Conservation (phyloP, 2,329 filamentous ascomycete species). For the Endoconidiophora polonica region DNA sequence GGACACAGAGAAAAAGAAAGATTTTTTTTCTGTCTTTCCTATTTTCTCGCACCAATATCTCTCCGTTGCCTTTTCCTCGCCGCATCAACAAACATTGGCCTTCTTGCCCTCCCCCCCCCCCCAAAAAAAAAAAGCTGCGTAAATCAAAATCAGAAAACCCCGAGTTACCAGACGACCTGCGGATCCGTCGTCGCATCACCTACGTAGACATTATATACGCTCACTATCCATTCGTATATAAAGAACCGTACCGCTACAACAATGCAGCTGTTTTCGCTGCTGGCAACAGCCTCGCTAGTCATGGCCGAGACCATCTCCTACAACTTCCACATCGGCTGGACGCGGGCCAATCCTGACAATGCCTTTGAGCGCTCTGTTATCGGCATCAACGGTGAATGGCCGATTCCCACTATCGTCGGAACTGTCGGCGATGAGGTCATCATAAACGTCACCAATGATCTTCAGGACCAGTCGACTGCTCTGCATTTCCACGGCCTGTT, state of each 20-base stretch:
- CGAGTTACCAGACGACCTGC: too few species aligned
- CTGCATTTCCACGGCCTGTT: slow-evolving; percentile 57
- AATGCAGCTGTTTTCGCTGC: slow-evolving; percentile 1
- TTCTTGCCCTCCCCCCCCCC: too few species aligned
- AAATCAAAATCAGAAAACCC: too few species aligned
- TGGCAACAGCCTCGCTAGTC: slow-evolving; percentile 16
- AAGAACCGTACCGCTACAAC: background rate
- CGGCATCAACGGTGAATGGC: slow-evolving; percentile 64
- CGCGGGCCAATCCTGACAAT: slow-evolving; percentile 55
- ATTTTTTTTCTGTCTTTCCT: too few species aligned
- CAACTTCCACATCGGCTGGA: slow-evolving; percentile 57
- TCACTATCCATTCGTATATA: too few species aligned
- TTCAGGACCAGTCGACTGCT: slow-evolving; percentile 46
- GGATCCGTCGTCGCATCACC: too few species aligned
- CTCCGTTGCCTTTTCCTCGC: too few species aligned
- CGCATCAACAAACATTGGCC: too few species aligned
- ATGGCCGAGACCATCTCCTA: slow-evolving; percentile 35
- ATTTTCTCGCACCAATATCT: too few species aligned
- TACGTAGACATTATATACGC: too few species aligned
- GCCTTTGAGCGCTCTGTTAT: slow-evolving; percentile 47
- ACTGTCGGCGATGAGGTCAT: slow-evolving; percentile 44
- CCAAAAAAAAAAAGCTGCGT: too few species aligned
- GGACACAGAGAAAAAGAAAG: too few species aligned
- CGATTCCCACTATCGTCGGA: slow-evolving; percentile 48
- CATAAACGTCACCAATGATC: slow-evolving; percentile 39